Conservation (phyloP, 129 eudicot genomes). For the Chrysanthemum seticuspe region DNA sequence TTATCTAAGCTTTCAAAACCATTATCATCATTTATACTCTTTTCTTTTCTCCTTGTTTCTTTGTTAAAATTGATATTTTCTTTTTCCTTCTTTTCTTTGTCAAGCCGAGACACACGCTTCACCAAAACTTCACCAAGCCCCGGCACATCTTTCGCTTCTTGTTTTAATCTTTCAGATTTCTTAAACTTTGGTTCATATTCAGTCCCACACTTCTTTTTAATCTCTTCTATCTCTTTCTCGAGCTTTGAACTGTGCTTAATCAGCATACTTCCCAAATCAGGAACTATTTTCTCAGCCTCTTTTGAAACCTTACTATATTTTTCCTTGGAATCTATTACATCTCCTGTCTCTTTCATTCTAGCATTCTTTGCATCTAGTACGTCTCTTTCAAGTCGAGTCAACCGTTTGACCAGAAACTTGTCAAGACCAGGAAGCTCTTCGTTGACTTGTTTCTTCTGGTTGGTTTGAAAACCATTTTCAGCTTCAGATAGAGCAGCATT, state of each 20-base stretch:
- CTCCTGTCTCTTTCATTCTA: slow-evolving; percentile 39
- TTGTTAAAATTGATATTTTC: slow-evolving; percentile 66
- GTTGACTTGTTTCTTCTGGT: slow-evolving; percentile 17
- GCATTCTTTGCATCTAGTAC: slow-evolving; percentile 73
- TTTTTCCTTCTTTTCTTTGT: slow-evolving; percentile 60
- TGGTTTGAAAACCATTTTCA: slow-evolving; percentile 30
- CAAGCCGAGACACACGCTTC: slow-evolving; percentile 64
- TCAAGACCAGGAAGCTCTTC: slow-evolving; percentile 67
- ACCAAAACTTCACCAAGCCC: slow-evolving; percentile 70
- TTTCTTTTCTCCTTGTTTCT: slow-evolving; percentile 25
- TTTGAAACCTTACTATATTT: slow-evolving; percentile 17
- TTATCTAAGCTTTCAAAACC: slow-evolving; percentile 57
- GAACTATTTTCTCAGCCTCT: slow-evolving; percentile 26
- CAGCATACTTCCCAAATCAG: slow-evolving; percentile 62
- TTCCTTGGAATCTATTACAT: background rate
- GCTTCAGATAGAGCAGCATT: slow-evolving; percentile 76
- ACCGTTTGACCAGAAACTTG: slow-evolving; percentile 73
- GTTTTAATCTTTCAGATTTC: slow-evolving; percentile 34
- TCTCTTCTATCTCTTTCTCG: slow-evolving; percentile 69
- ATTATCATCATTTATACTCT: background rate
- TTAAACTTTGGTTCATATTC: slow-evolving; percentile 30
- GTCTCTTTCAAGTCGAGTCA: slow-evolving; percentile 83
- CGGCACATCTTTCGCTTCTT: slow-evolving; percentile 48
- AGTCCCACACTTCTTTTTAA: slow-evolving; percentile 32
- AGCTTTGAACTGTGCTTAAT: slow-evolving; percentile 66